Conservation (phyloP, 352 stramenopile species). For the Elongisporangium anandrum region DNA sequence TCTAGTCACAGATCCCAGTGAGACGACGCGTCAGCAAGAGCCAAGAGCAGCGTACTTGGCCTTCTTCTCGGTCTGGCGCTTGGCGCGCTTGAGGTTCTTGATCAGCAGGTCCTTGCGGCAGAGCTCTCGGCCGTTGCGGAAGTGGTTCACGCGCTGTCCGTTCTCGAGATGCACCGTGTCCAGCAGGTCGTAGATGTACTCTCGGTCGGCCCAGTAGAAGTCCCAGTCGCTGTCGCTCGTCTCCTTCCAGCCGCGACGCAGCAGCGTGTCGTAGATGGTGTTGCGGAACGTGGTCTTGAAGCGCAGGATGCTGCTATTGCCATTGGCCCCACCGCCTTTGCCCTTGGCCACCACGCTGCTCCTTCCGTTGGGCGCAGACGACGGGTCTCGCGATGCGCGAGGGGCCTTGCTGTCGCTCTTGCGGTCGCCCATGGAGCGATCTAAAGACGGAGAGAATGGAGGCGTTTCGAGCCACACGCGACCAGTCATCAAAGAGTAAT, state of each 20-base stretch:
- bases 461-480: not conserved
- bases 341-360: not conserved
- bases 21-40: not conserved
- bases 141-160: slow-evolving; percentile 90
- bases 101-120: slow-evolving; percentile 93
- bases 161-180: slow-evolving; percentile 84
- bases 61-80: slow-evolving; percentile 80
- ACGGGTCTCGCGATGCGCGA: not conserved
- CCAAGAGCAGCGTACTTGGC: slow-evolving; percentile 28
- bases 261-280: slow-evolving; percentile 90
- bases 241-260: slow-evolving; percentile 87
- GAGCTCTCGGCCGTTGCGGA: slow-evolving; percentile 81
- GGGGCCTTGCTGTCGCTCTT: not conserved
- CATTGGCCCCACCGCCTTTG: slow-evolving; percentile 5
- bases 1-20: slow-evolving; percentile 12
- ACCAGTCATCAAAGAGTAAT: not conserved
- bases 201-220: slow-evolving; percentile 87
- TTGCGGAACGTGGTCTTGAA: slow-evolving; percentile 92
- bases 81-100: slow-evolving; percentile 93
- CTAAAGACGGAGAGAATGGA: not conserved
- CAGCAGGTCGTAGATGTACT: slow-evolving; percentile 91
- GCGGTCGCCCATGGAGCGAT: not conserved
- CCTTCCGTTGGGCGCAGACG: not conserved
- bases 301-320: slow-evolving; percentile 10
- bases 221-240: slow-evolving; percentile 87